Evolutionary conservation across 345 rosid species (phyloP).

Genomic region (Melaleuca quinquenervia): DNA sequence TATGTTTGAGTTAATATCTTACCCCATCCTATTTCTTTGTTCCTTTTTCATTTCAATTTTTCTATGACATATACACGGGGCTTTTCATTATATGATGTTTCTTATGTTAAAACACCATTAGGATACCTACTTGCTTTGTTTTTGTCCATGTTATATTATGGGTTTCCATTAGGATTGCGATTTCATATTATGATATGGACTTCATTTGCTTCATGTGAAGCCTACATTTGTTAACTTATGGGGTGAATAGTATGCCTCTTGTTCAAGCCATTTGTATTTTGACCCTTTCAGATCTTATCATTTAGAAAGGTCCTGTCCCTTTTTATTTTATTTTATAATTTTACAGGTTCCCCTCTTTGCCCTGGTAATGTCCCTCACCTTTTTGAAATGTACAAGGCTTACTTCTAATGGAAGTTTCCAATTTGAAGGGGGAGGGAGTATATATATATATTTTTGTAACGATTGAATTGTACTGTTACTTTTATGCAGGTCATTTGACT

Average conservation of each 20-base stretch:
- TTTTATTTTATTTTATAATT: neutral
- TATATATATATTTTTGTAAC: neutral
- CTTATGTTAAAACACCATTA: neutral
- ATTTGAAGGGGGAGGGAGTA: neutral
- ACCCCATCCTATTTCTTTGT: neutral
- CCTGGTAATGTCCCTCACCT: neutral
- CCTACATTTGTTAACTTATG: neutral
- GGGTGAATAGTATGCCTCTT: neutral
- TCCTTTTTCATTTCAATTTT: neutral
- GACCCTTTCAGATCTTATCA: neutral
- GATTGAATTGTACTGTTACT: neutral
- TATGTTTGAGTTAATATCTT: neutral
- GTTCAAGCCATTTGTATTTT: neutral
- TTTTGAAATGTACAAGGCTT: neutral
- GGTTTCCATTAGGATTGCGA: neutral
- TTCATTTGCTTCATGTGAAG: neutral
- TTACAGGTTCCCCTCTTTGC: neutral
- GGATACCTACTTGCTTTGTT: neutral
- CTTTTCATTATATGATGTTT: neutral
- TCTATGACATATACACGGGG: neutral
- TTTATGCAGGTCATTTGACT: neutral
- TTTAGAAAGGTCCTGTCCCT: neutral
- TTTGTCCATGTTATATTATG: neutral
- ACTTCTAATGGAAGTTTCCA: neutral
- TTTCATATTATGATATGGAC: neutral